These are phyloP conservation scores for Exophiala alcalophila DNA, from an alignment of 2,329 filamentous ascomycete genomes.

Conservation along the genomic window DNA sequence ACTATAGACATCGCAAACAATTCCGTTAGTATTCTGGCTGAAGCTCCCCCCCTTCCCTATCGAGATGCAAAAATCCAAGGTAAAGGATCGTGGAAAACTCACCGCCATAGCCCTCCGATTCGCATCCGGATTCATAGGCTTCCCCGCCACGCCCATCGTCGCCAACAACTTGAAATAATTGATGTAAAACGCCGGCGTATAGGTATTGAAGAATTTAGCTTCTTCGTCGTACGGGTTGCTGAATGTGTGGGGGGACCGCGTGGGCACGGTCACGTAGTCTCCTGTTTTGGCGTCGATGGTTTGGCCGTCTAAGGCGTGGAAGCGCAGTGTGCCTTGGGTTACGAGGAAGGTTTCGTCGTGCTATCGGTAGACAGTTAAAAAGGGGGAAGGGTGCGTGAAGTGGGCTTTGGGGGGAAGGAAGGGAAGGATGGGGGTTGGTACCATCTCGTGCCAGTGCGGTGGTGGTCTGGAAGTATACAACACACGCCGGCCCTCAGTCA, in stretches of 20 bases:
- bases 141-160: conserved; percentile 44
- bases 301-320: conserved; percentile 27
- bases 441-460: conserved; percentile 30
- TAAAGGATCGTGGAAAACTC: no score
- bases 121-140: conserved; percentile 31
- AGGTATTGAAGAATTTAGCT: conserved; percentile 57
- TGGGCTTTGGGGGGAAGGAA: not conserved
- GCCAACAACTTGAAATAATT: conserved; percentile 56
- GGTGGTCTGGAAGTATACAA: conserved; percentile 20
- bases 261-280: conserved; percentile 56
- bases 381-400: conserved; percentile 25
- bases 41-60: not conserved
- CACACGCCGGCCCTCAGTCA: not conserved
- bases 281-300: conserved; percentile 27
- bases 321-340: conserved; percentile 35
- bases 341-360: conserved; percentile 59
- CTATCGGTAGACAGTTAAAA: conserved; percentile 52
- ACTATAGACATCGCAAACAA: no score
- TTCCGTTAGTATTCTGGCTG: not conserved
- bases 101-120: conserved; percentile 30
- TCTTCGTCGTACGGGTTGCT: conserved; percentile 54
- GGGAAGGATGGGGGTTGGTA: not conserved
- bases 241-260: conserved; percentile 56
- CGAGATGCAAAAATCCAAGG: no score
- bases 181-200: conserved; percentile 56